Evolutionary conservation across 768 basidiomycete species (phyloP).

Genomic region (Amanita molliuscula): DNA sequence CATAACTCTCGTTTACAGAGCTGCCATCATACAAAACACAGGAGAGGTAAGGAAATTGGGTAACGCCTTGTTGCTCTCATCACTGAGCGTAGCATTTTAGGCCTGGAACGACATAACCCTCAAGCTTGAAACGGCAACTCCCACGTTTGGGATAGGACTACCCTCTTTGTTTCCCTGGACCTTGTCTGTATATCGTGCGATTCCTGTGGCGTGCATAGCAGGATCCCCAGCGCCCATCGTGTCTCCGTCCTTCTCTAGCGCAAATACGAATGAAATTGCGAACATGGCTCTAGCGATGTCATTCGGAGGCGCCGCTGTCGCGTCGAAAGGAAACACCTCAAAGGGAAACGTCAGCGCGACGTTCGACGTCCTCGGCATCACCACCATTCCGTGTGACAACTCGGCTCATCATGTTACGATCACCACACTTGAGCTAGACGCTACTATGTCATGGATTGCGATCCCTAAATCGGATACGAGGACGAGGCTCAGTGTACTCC

Average conservation of each 20-base stretch:
- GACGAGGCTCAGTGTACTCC: slow-evolving; percentile 20
- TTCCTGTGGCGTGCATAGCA: too few species aligned
- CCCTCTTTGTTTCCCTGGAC: slow-evolving; percentile 24
- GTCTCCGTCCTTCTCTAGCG: background rate
- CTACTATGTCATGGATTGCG: slow-evolving; percentile 24
- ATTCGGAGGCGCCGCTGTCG: slow-evolving; percentile 1
- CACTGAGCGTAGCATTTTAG: slow-evolving; percentile 10
- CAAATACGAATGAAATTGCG: background rate
- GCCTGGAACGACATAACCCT: slow-evolving; percentile 28
- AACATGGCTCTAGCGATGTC: background rate
- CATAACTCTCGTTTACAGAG: slow-evolving; percentile 27
- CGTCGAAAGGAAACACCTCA: slow-evolving; percentile 9
- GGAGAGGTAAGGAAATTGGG: slow-evolving; percentile 21
- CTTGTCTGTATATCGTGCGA: slow-evolving; percentile 8
- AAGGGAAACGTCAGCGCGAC: slow-evolving; percentile 22
- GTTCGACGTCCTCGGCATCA: slow-evolving; percentile 21
- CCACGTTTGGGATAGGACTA: slow-evolving; percentile 23
- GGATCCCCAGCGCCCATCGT: too few species aligned
- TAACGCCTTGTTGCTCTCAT: background rate
- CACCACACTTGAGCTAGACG: slow-evolving; percentile 18
- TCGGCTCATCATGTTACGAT: slow-evolving; percentile 23
- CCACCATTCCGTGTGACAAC: slow-evolving; percentile 22
- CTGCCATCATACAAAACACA: slow-evolving; percentile 25
- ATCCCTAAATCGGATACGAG: slow-evolving; percentile 25
- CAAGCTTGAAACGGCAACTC: slow-evolving; percentile 27